Base-by-base conservation (phyloP, 2,329 filamentous ascomycete genomes). In the Fusarium buxicola region DNA sequence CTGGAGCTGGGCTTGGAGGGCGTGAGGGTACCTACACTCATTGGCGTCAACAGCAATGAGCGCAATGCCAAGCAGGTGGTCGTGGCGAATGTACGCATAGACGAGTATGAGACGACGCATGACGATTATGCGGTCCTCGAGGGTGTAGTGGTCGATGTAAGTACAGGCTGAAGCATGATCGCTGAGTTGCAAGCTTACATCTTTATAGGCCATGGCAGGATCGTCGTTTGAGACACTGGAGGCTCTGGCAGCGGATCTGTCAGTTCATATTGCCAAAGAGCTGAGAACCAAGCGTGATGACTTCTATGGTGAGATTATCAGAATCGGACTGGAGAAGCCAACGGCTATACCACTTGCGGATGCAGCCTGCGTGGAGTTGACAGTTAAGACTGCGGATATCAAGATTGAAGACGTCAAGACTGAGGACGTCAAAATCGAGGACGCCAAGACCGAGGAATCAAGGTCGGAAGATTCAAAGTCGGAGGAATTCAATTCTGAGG, bases 1-100 rank as follows among this genome's bases (percentile, higher is more conserved):
- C 25, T 72, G 52, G 71, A 34, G 25, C 72, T 90, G 40, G 78
- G 80, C 32, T 73, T 92, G 8, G 81, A 82, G 41, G 81, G 84
- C 16, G 73, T 93, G 46, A 82, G 81, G 32, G 81, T 92, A 9
- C 88, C 90, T 24, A 87, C 86, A 28, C 74, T 94, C 45, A 85
- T 94, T 41, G 91, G 91, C 1, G 84, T 94, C 25, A 92, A 94
- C 69, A 74, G 79, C 18, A 90, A 92, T 68, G 91, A 94, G 80
- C 80, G 91, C 60, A 63, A 76, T 31, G 83, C 81, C 4, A 90
- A 86, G 75, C 90, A 93, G 76, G 82, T 89, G 47, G 82, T 92
- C 2, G 76, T 89, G 13, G 82, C 85, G 9, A 88, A 84, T 53
- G 73, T 92, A 10, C 84, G 86, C 73, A 77, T 92, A 45, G 88